Evolutionary conservation across 2,329 filamentous ascomycete genomes (phyloP).

Genomic region (Colletotrichum sansevieriae): DNA sequence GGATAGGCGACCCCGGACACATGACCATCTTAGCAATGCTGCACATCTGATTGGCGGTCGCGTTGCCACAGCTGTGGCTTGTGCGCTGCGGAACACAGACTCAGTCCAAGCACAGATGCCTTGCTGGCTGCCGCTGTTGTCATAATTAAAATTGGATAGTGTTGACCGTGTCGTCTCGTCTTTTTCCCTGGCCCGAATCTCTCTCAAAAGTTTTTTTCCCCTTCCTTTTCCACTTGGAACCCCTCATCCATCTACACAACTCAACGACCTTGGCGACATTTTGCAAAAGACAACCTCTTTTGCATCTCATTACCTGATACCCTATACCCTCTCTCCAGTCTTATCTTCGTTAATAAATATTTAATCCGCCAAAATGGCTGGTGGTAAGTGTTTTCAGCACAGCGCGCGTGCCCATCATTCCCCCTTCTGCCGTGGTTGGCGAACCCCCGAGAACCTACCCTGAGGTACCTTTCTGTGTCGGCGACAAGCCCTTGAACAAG

Average conservation of each 20-base stretch:
- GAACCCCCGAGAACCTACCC: slow-evolving; percentile 20
- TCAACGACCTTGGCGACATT: slow-evolving; percentile 39
- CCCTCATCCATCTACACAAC: slow-evolving; percentile 21
- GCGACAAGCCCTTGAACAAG: slow-evolving; percentile 36
- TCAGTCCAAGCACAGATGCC: slow-evolving; percentile 44
- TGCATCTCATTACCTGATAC: slow-evolving; percentile 45
- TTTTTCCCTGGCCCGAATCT: slow-evolving; percentile 44
- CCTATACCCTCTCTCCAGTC: slow-evolving; percentile 44
- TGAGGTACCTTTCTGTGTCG: background rate
- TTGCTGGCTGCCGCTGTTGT: slow-evolving; percentile 49
- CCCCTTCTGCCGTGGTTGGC: slow-evolving; percentile 26
- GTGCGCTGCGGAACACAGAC: slow-evolving; percentile 36
- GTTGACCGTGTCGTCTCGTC: slow-evolving; percentile 45
- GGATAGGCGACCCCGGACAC: slow-evolving; percentile 30
- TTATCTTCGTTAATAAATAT: slow-evolving; percentile 33
- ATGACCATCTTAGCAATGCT: slow-evolving; percentile 40
- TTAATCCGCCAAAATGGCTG: slow-evolving; percentile 56
- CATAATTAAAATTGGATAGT: slow-evolving; percentile 56
- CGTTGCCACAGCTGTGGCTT: slow-evolving; percentile 52
- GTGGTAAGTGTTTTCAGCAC: slow-evolving; percentile 54
- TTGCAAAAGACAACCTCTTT: slow-evolving; percentile 43
- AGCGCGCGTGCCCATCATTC: background rate
- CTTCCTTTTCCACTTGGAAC: slow-evolving; percentile 15
- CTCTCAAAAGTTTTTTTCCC: slow-evolving; percentile 44
- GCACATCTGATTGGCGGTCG: slow-evolving; percentile 53